Conservation (phyloP, 164 flowering plant species). For the Nelumbo lutea region DNA sequence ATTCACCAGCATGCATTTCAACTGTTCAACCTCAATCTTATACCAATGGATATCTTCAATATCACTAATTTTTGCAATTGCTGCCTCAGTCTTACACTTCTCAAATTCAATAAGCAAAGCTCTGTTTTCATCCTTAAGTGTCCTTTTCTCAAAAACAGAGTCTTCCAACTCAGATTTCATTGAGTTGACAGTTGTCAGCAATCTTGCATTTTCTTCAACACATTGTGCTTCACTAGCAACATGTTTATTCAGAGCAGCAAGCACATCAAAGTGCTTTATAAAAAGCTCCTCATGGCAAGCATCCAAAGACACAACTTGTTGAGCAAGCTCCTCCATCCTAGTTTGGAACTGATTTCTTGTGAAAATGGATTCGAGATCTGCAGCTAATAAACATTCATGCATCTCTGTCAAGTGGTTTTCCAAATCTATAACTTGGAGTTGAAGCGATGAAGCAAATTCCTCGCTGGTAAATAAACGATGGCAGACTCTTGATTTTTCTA, state of each 20-base stretch:
- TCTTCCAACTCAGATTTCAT: constrained; percentile 52
- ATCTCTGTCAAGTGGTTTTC: constrained; percentile 41
- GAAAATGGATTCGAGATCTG: constrained; percentile 50
- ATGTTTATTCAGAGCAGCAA: constrained; percentile 27
- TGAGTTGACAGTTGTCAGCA: constrained; percentile 34
- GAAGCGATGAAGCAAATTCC: constrained; percentile 30
- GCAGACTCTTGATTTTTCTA: constrained; percentile 41
- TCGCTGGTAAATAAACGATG: constrained; percentile 24
- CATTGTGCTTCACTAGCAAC: constrained; percentile 39
- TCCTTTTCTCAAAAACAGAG: constrained; percentile 22
- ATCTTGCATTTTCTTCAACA: constrained; percentile 42
- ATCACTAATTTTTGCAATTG: constrained; percentile 17
- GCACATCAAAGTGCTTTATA: constrained; percentile 37
- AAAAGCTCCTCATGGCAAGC: constrained; percentile 34
- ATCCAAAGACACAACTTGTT: constrained; percentile 31
- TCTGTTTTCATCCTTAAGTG: constrained; percentile 30
- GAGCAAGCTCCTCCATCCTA: constrained; percentile 34
- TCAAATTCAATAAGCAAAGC: constrained; percentile 32
- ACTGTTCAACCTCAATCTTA: constrained; percentile 36
- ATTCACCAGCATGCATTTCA: constrained; percentile 29
- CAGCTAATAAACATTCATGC: constrained; percentile 38
- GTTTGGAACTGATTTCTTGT: constrained; percentile 37
- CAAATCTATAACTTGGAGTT: constrained; percentile 23
- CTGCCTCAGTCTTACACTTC: constrained; percentile 29
- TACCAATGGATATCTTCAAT: constrained; percentile 22